Evolutionary conservation across 352 stramenopile species (phyloP).

Genomic region (Globisporangium irregulare): DNA sequence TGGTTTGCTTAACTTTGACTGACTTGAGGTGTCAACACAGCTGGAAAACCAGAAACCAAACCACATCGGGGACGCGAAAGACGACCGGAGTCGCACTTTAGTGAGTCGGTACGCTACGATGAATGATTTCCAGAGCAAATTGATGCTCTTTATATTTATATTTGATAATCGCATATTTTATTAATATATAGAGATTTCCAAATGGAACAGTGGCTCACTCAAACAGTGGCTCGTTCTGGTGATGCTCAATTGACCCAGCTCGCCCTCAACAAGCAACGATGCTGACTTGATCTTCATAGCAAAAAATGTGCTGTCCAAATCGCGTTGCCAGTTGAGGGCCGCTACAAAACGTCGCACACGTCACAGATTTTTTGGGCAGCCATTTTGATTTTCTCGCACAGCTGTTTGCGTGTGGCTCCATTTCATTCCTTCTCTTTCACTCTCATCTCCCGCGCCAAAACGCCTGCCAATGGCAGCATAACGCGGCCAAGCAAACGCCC

Average conservation of each 20-base stretch:
- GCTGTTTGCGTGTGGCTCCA: not conserved
- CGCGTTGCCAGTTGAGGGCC: not conserved
- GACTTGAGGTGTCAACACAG: not conserved
- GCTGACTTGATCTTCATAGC: not conserved
- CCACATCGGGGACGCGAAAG: not conserved
- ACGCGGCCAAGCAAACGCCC: not conserved
- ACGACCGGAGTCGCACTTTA: not conserved
- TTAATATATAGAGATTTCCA: not conserved
- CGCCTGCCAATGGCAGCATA: not conserved
- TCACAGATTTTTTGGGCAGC: not conserved
- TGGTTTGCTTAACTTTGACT: not conserved
- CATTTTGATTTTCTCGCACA: not conserved
- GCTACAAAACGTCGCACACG: not conserved
- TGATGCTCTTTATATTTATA: not conserved
- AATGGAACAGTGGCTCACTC: not conserved
- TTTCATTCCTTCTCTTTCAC: slow-evolving; percentile 1
- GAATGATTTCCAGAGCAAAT: not conserved
- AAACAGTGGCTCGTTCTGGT: not conserved
- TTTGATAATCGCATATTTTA: not conserved
- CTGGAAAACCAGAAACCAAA: not conserved
- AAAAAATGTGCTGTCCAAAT: not conserved
- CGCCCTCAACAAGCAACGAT: not conserved
- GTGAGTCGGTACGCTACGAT: not conserved
- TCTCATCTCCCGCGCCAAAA: not conserved
- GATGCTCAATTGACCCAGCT: not conserved